These are phyloP conservation scores for Dissophora globulifera DNA, from an alignment of 192 early-diverging fungal genomes.

Conservation along the genomic window DNA sequence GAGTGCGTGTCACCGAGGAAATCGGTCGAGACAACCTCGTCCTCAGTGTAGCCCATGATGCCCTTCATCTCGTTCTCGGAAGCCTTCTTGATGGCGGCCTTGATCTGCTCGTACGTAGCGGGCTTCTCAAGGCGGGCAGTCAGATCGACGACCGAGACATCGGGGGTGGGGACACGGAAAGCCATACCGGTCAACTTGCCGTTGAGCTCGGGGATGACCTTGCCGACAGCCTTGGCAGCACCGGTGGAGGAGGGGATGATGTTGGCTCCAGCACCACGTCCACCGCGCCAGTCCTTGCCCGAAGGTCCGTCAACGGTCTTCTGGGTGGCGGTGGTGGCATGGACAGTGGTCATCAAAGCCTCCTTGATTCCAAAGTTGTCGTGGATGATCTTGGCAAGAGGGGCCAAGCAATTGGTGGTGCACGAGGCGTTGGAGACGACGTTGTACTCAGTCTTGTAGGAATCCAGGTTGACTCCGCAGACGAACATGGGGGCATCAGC, in stretches of 20 bases:
- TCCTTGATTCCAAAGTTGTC: slow-evolving; percentile 97
- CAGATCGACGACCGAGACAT: slow-evolving; percentile 98
- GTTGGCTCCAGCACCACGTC: slow-evolving; percentile 94
- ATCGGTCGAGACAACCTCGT: slow-evolving; percentile 95
- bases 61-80: slow-evolving; percentile 86
- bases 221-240: slow-evolving; percentile 99
- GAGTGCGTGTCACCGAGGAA: slow-evolving; percentile 94
- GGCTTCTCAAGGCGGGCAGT: slow-evolving; percentile 92
- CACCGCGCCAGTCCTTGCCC: slow-evolving; percentile 96
- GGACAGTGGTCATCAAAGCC: slow-evolving; percentile 99
- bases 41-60: slow-evolving; percentile 93
- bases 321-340: slow-evolving; percentile 99
- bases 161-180: slow-evolving; percentile 93
- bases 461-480: slow-evolving; percentile 95
- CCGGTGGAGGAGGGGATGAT: slow-evolving; percentile 99
- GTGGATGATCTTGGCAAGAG: slow-evolving; percentile 96
- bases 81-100: slow-evolving; percentile 87
- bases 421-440: slow-evolving; percentile 99
- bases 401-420: slow-evolving; percentile 99
- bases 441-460: slow-evolving; percentile 88
- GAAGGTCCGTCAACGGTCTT: slow-evolving; percentile 99
- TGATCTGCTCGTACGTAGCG: slow-evolving; percentile 92
- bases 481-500: slow-evolving; percentile 99
- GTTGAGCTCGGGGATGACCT: slow-evolving; percentile 93
- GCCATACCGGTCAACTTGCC: slow-evolving; percentile 99